phyloP scores from a whole-genome alignment of 2,329 filamentous ascomycete genomes.

The Ilyonectria destructans region DNA sequence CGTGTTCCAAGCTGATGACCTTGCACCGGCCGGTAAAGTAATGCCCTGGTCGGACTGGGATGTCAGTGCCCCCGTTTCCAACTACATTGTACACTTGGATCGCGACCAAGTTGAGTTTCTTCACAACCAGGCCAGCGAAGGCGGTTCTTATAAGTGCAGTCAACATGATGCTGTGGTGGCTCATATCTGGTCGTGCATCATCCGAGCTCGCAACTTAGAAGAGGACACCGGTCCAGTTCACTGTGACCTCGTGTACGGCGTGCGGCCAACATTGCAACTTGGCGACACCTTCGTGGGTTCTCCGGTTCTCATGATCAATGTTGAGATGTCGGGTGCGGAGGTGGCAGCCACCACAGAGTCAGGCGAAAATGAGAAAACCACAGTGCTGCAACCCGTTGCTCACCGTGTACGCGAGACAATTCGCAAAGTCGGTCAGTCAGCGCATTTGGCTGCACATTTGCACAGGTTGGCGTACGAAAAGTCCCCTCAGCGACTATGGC shows the following conservation, averaged over 20 bases:
- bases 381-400: not conserved
- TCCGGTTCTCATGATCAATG: slow-evolving; percentile 45
- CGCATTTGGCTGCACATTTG: slow-evolving; percentile 36
- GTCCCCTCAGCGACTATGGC: slow-evolving; percentile 49
- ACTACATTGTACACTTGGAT: slow-evolving; percentile 43
- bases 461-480: slow-evolving; percentile 43
- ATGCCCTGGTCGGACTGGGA: slow-evolving; percentile 51
- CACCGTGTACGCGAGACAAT: slow-evolving; percentile 38
- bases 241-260: slow-evolving; percentile 44
- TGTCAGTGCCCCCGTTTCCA: slow-evolving; percentile 36
- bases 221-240: slow-evolving; percentile 32
- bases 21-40: slow-evolving; percentile 22
- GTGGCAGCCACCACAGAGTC: slow-evolving; percentile 13
- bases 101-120: slow-evolving; percentile 36
- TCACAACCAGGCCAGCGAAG: slow-evolving; percentile 2
- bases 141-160: slow-evolving; percentile 28
- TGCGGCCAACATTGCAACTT: slow-evolving; percentile 36
- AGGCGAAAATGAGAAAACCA: not conserved
- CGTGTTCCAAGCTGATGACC: slow-evolving; percentile 21
- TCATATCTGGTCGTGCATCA: slow-evolving; percentile 49
- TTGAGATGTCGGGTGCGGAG: slow-evolving; percentile 34
- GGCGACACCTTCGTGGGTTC: slow-evolving; percentile 40
- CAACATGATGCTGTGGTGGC: slow-evolving; percentile 45
- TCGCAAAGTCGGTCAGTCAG: slow-evolving; percentile 9
- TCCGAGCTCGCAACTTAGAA: slow-evolving; percentile 37